These are phyloP conservation scores for Hibiscus tridactylites DNA, from an alignment of 345 rosid species.

Conservation along the genomic window DNA sequence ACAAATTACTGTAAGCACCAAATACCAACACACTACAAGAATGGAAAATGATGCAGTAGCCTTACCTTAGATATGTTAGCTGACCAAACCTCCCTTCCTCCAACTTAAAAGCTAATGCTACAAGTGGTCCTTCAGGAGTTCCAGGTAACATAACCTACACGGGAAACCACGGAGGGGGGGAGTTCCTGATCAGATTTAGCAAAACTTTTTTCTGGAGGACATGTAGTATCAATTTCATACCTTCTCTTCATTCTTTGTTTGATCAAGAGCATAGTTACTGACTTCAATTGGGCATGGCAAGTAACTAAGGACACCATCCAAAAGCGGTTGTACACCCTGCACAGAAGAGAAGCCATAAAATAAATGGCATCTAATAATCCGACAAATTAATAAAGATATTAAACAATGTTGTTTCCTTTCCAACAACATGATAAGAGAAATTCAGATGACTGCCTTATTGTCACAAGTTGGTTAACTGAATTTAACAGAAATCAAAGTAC, in stretches of 20 bases:
- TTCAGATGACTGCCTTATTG: background rate
- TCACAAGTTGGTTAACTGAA: background rate
- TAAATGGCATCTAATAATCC: background rate
- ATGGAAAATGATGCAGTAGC: slow-evolving; percentile 4
- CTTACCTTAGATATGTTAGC: slow-evolving; percentile 77
- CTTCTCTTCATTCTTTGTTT: slow-evolving; percentile 79
- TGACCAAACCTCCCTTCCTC: slow-evolving; percentile 99
- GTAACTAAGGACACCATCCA: slow-evolving; percentile 80
- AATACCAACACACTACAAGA: background rate
- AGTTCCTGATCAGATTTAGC: slow-evolving; percentile 1
- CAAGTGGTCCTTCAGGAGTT: slow-evolving; percentile 92
- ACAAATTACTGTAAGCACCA: slow-evolving; percentile 4
- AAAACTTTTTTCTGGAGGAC: background rate
- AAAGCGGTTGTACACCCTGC: slow-evolving; percentile 93
- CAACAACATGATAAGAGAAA: background rate
- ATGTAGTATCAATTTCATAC: slow-evolving; percentile 25
- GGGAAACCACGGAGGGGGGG: background rate
- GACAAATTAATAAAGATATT: background rate
- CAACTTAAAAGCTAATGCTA: slow-evolving; percentile 93
- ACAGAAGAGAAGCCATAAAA: slow-evolving; percentile 7
- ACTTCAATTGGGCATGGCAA: slow-evolving; percentile 95
- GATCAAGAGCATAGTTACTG: slow-evolving; percentile 88
- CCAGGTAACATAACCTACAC: slow-evolving; percentile 67
- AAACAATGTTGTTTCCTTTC: background rate
- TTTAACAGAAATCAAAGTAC: background rate